Base-by-base conservation (phyloP, 2,329 filamentous ascomycete genomes). In the Truncatella angustata region DNA sequence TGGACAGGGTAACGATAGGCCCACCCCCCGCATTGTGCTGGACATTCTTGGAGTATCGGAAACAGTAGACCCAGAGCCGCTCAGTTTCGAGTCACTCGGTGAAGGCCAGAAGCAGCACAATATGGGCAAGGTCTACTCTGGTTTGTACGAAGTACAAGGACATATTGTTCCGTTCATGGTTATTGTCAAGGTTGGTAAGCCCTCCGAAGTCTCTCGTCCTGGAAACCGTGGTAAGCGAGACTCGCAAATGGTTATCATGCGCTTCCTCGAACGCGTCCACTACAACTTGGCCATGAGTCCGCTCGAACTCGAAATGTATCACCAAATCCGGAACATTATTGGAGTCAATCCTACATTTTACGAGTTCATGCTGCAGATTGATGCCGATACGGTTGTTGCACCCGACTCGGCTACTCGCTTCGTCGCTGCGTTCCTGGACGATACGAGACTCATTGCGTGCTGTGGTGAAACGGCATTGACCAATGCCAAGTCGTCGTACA, bases 141-240 rank as follows among this genome's bases (percentile, higher is more conserved):
- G 94, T 65, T 79, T 99, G 4, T 99, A 99, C 69, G 94, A 99
- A 73, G 92, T 97, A 5, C 90, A 97, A 66, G 94, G 94, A 57
- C 93, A 99, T 67, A 97, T 99, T 60, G 94, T 99, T 42, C 94
- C 94, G 20, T 99, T 96, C 82, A 70, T 99, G 69, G 94, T 99
- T 49, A 80, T 99, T 42, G 92, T 97, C 73, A 99, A 99, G 79
- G 85, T 97, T 60, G 94, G 94, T 67, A 99, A 99, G 74, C 91
- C 96, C 62, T 97, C 93, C 3, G 94, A 99, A 70, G 92, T 97
- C 58, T 87, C 90, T 18, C 96, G 96, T 64, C 75, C 94, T 55
- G 94, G 94, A 70, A 99, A 99, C 77, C 89, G 94, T 80, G 94
- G 94, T 73, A 99, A 99, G 81, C 93, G 94, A 81, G 94, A 99